Evolutionary conservation across 2,329 filamentous ascomycete species (phyloP), one percentile per base, ranked within the genome.

Genomic region (Hypoxylon sp.): DNA sequence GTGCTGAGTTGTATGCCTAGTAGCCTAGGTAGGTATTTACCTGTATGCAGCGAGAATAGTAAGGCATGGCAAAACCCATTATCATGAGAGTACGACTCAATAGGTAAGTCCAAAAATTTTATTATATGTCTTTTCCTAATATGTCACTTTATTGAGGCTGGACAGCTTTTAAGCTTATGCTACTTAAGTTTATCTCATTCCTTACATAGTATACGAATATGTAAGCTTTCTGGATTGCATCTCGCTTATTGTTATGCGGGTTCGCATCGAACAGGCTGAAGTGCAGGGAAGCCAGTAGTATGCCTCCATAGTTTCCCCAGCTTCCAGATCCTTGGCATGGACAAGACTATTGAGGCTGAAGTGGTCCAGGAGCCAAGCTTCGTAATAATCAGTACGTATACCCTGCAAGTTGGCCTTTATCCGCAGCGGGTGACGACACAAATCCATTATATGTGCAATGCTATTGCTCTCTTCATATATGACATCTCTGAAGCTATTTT

Each of bases 331-430:
- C 67, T 70, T 68, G 64, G 67, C 67, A 65, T 45, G 23, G 51
- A 48, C n/a, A 51, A 57, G 55, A 68, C 58, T 52, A 70, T 70
- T 70, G 67, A 70, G 64, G 67, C 67, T 70, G 67, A 65, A 65
- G 54, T 67, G 61, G 48, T 46, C 56, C 6, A 6, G 27, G 61
- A 48, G 51, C 56, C 54, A 67, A 61, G 57, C 57, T 61, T 65
- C 51, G 37, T 53, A 41, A 54, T 14, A 43, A 52, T 23, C 50
- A 12, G 43, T 62, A 46, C 47, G 65, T 54, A 48, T 63, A 52
- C 32, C 45, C 39, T 62, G 54, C 41, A 27, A 53, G 37, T 51
- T 41, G 23, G 56, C 41, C 53, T 69, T 69, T 69, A 69, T 52
- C 66, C 66, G 65, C 47, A 14, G 45, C 14, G 37, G 51, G 54